Evolutionary conservation across 495 filamentous ascomycete species (phyloP).

Genomic region (Cetradonia linearis): DNA sequence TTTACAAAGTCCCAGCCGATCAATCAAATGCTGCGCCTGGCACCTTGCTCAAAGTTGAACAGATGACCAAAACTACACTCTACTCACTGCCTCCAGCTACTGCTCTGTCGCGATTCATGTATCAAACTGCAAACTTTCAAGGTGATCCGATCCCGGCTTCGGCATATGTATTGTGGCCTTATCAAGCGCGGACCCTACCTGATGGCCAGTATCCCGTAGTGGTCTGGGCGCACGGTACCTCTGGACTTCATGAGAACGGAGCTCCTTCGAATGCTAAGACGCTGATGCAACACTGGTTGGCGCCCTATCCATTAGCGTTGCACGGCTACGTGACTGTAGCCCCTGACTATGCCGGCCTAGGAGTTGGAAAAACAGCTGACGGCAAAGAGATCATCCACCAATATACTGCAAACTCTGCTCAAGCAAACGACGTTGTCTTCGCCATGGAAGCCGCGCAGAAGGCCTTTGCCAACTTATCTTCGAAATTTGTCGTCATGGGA

Average conservation of each 20-base stretch:
- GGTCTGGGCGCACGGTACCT: constrained; percentile 40
- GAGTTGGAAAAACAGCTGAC: constrained; percentile 27
- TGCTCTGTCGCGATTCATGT: constrained; percentile 13
- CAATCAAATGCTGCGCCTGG: constrained; percentile 13
- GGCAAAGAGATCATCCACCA: constrained; percentile 32
- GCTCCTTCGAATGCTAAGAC: constrained; percentile 33
- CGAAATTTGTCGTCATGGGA: constrained; percentile 36
- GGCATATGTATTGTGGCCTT: constrained; percentile 40
- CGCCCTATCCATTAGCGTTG: constrained; percentile 31
- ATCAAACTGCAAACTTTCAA: constrained; percentile 11
- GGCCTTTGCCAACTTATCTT: constrained; percentile 31
- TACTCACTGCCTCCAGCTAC: constrained; percentile 17
- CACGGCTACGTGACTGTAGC: constrained; percentile 42
- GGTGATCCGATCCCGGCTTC: constrained; percentile 11
- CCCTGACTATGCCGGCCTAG: constrained; percentile 44
- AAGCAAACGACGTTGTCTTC: constrained; percentile 38
- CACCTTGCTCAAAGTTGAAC: constrained; percentile 7
- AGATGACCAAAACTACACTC: constrained; percentile 8
- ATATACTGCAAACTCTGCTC: constrained; percentile 28
- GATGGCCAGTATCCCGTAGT: constrained; percentile 29
- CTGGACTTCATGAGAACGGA: constrained; percentile 31
- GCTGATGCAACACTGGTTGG: constrained; percentile 33
- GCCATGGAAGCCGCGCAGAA: constrained; percentile 35
- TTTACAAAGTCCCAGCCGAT: constrained; percentile 1
- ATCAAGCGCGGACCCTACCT: constrained; percentile 21